These are phyloP conservation scores for Phlebopus sp. DNA, from an alignment of 1,284 basidiomycete species.

Conservation along the genomic window DNA sequence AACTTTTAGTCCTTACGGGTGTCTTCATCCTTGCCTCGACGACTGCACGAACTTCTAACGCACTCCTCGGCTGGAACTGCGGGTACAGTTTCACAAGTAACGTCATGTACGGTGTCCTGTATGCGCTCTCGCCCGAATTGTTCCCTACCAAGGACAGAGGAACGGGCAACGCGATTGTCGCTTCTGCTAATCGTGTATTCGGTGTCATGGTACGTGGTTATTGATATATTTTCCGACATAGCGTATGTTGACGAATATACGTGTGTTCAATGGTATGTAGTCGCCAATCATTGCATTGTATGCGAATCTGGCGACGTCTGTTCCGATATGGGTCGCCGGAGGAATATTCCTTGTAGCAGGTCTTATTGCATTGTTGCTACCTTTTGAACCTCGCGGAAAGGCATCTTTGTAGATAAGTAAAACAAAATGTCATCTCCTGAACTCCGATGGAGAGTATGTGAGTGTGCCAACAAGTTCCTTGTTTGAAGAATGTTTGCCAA, in stretches of 20 bases:
- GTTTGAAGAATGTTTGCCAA: too few relatives aligned
- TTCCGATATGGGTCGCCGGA: constrained; percentile 71
- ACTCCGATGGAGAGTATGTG: too few relatives aligned
- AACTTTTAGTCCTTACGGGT: constrained; percentile 62
- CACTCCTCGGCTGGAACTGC: constrained; percentile 69
- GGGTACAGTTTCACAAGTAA: constrained; percentile 64
- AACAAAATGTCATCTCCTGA: too few relatives aligned
- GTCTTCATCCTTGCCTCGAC: constrained; percentile 71
- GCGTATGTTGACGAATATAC: background rate
- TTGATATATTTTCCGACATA: constrained; percentile 15
- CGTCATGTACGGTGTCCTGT: constrained; percentile 77
- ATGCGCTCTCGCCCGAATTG: constrained; percentile 67
- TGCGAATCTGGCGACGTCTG: constrained; percentile 55
- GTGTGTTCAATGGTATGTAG: constrained; percentile 29
- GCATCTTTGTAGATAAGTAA: constrained; percentile 56
- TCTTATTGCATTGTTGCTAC: constrained; percentile 61
- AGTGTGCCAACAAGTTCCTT: too few relatives aligned
- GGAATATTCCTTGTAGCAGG: constrained; percentile 63
- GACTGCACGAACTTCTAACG: constrained; percentile 61
- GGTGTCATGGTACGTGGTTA: constrained; percentile 55
- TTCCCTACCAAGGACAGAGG: constrained; percentile 74
- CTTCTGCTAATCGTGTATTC: constrained; percentile 56
- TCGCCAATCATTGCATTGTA: constrained; percentile 68
- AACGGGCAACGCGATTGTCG: constrained; percentile 59
- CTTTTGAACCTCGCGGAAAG: constrained; percentile 68